Percentiles rank a stretch among this genome's conserved stretches.
Conservation (phyloP, 371 early-diverging fungal species). For the Rhizopus microsporus region DNA sequence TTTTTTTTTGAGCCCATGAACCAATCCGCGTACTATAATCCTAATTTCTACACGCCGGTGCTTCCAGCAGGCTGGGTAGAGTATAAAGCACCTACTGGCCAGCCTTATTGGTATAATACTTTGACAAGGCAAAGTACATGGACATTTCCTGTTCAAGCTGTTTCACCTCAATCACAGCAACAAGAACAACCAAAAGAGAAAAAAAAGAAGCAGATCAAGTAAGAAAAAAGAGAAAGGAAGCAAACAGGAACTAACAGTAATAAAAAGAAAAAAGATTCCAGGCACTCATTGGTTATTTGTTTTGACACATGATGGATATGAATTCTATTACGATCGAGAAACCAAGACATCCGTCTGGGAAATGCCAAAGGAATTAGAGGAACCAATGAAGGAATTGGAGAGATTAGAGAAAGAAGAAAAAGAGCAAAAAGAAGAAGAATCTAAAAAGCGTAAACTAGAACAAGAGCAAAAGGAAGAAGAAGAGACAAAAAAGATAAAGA, state of each 20-base stretch:
- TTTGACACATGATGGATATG: slow-evolving; percentile 68
- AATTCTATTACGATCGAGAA: slow-evolving; percentile 74
- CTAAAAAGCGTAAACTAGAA: background rate
- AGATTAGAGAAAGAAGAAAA: slow-evolving; percentile 26
- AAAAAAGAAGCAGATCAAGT: slow-evolving; percentile 39
- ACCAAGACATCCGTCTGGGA: slow-evolving; percentile 76
- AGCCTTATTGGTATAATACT: slow-evolving; percentile 62
- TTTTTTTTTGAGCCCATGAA: background rate
- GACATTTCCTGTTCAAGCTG: slow-evolving; percentile 41
- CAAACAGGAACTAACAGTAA: background rate
- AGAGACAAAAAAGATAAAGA: slow-evolving; percentile 26
- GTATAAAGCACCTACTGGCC: slow-evolving; percentile 57
- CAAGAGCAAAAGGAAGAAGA: slow-evolving; percentile 25
- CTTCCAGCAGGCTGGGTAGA: slow-evolving; percentile 67
- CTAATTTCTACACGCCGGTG: background rate
- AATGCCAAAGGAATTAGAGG: slow-evolving; percentile 54
- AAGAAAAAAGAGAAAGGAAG: slow-evolving; percentile 17
- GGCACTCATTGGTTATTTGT: slow-evolving; percentile 78
- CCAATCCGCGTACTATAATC: slow-evolving; percentile 6
- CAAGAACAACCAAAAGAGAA: slow-evolving; percentile 20
- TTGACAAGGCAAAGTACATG: slow-evolving; percentile 57
- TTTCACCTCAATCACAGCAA: background rate
- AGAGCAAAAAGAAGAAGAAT: slow-evolving; percentile 11
- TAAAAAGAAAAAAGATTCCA: slow-evolving; percentile 61
- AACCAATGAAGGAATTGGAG: slow-evolving; percentile 44